Evolutionary conservation across 2,329 filamentous ascomycete genomes (phyloP), one percentile per base, ranked within the genome.

Genomic region (Ascosphaera aggregata): DNA sequence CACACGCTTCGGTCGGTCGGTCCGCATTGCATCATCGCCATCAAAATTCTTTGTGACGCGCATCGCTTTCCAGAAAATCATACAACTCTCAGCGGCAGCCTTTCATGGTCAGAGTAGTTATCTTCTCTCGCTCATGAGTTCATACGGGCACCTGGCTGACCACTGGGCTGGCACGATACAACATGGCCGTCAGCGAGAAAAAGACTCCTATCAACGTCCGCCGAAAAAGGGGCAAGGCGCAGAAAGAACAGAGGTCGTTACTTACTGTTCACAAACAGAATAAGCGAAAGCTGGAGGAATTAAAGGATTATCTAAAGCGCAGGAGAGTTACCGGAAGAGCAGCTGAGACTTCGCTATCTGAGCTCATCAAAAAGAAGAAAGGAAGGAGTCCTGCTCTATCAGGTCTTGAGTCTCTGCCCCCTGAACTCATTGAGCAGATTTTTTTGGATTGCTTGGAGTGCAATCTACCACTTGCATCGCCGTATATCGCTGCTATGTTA

Each of bases 351-450:
- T n/a, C 32, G 17, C 15, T 16, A 15, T 13, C 15, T 3, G 9
- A 35, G 19, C 16, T 5, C 11, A 27, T 9, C 8, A 15, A 15
- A 9, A 15, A 31, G 27, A 15, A 9, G 27, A 31, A 15, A 31
- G 9, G 27, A 15, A 31, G 15, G 27, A 31, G 27, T 9, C 27
- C 15, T 15, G 27, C 22, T 35, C 42, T 54, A 2, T 57, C 57
- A 2, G 41, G 43, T 8, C 49, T 69, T 9, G 64, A 69, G 45
- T 41, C 44, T 3, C 52, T 69, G 0, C 66, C 66, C 0, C 48
- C 56, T 2, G 66, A 69, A 47, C 48, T 69, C 9, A 53, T 69
- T n/a, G 61, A 69, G 45, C 53, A 57, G 32, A 66, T 69, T 36
- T 69, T 69, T 43, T 51, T 64, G n/a, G 48, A 57, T 19, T 58